These are phyloP conservation scores for Lachnellula arida DNA, from an alignment of 2,329 filamentous ascomycete species.

Conservation along the genomic window DNA sequence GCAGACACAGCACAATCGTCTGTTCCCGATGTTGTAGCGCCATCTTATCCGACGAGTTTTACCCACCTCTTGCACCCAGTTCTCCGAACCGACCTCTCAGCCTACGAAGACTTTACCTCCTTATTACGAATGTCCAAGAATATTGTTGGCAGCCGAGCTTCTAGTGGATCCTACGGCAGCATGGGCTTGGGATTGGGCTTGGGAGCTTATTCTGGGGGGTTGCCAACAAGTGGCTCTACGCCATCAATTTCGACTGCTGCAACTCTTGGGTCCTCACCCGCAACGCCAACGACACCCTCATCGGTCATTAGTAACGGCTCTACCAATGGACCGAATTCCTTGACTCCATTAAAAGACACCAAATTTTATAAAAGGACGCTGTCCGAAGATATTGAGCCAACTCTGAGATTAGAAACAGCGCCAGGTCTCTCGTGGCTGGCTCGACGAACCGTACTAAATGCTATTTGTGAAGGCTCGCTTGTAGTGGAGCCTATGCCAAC, in stretches of 20 bases:
- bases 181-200: constrained; percentile 43
- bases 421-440: constrained; percentile 93
- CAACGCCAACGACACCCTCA: constrained; percentile 54
- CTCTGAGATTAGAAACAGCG: constrained; percentile 80
- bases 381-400: constrained; percentile 90
- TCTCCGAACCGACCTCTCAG: constrained; percentile 72
- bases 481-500: constrained; percentile 83
- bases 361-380: constrained; percentile 91
- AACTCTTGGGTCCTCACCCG: constrained; percentile 49
- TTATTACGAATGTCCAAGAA: constrained; percentile 66
- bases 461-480: constrained; percentile 78
- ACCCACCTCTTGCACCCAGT: constrained; percentile 79
- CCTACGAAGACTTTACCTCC: constrained; percentile 80
- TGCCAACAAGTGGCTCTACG: constrained; percentile 54
- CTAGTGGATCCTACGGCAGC: constrained; percentile 65
- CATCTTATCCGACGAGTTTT: constrained; percentile 65
- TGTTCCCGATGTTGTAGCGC: constrained; percentile 42
- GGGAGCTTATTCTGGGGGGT: constrained; percentile 40
- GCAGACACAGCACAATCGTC: constrained; percentile 27
- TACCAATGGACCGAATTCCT: constrained; percentile 30
- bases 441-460: constrained; percentile 74
- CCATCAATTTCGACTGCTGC: constrained; percentile 51
- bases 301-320: constrained; percentile 46
- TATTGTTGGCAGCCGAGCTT: constrained; percentile 56
- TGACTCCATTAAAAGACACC: constrained; percentile 75